Base-by-base conservation (phyloP, 371 early-diverging fungal species). In the Mortierella sp. region DNA sequence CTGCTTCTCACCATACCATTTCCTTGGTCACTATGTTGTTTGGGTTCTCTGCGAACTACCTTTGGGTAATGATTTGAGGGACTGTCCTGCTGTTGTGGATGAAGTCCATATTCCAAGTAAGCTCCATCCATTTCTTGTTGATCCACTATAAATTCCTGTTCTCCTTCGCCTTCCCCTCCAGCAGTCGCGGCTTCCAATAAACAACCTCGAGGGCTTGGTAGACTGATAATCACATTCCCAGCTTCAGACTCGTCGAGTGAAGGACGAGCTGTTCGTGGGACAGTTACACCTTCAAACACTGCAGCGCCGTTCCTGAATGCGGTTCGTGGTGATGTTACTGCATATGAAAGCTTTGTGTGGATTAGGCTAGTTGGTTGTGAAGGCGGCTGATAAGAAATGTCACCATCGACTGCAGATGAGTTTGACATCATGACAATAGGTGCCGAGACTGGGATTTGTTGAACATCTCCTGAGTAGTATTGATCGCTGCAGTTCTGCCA, bases 351-450 rank as follows among this genome's bases (percentile, higher is more conserved):
- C 22, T 37, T 37, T 3, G 42, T 13, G 0, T 15, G 26, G 23
- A 34, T 54, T 22, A 61, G 54, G n/a, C 68, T 61, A 1, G 42
- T 61, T 8, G 68, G 61, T 9, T 40, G 61, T 3, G 61, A 54
- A 0, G 66, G 72, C 10, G 72, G 71, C 45, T 76, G 70, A 37
- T 76, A 76, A 0, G 71, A 76, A 29, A 76, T 76, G 5, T 67
- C 70, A 22, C 54, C 60, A 8, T 29, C 49, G 5, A 15, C 12
- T 26, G 34, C 12, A 32, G 22, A 8, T 17, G 31, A 23, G 29
- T 19, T 12, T 6, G 28, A 64, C 10, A n/a, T n/a, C n/a, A 37
- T 26, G 32, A 47, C 37, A n/a, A 31, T 56, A 28, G 70, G 19
- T 6, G 47, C 37, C 3, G 59, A 58, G 31, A 32, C 22, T 28